Conservation (phyloP, 805 yeast species). For the Hanseniaspora hatyaiensis region DNA sequence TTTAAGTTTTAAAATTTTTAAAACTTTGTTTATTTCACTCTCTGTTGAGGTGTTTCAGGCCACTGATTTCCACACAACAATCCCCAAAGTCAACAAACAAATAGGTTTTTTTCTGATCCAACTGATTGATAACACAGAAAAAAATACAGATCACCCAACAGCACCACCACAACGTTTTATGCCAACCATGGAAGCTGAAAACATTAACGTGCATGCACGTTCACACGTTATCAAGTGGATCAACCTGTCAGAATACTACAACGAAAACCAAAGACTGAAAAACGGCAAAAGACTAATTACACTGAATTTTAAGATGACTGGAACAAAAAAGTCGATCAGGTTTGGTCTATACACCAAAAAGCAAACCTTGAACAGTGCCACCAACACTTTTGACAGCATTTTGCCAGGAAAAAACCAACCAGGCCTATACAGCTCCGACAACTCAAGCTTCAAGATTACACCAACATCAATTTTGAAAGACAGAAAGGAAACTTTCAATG, state of each 20-base stretch:
- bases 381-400: conserved; percentile 1
- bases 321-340: conserved; percentile 51
- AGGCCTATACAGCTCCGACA: not conserved
- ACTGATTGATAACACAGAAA: too few relatives aligned
- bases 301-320: conserved; percentile 57
- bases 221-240: conserved; percentile 89
- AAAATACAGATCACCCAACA: too few relatives aligned
- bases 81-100: too few relatives aligned
- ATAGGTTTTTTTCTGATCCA: too few relatives aligned
- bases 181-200: conserved; percentile 47
- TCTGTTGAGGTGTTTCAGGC: too few relatives aligned
- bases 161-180: not conserved
- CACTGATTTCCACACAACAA: too few relatives aligned
- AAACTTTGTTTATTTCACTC: too few relatives aligned
- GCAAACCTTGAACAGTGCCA: conserved; percentile 18
- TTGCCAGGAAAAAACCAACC: conserved; percentile 2
- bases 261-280: not conserved
- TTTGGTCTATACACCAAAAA: conserved; percentile 29
- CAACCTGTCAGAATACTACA: conserved; percentile 38
- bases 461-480: conserved; percentile 10
- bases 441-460: not conserved
- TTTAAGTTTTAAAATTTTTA: too few relatives aligned
- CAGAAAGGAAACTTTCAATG: conserved; percentile 2
- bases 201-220: conserved; percentile 79
- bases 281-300: conserved; percentile 23